A percentile compares a stretch with the other conserved stretches of the same genome.
Conservation (phyloP, 2,329 filamentous ascomycete species). For the Ascochyta rabiei region DNA sequence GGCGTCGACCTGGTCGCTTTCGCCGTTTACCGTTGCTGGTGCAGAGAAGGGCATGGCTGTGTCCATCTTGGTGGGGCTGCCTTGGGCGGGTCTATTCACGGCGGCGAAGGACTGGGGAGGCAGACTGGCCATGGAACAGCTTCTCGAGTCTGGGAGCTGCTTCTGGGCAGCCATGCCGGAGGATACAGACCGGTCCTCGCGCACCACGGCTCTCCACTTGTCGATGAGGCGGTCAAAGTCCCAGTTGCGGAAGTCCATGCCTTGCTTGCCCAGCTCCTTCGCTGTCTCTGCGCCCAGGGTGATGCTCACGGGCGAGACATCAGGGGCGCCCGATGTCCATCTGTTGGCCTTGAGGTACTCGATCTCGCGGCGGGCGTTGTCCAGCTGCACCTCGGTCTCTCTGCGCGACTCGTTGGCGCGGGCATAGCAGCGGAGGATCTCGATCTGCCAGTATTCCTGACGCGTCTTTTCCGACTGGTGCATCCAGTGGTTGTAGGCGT, state of each 20-base stretch:
- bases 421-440: constrained; percentile 54
- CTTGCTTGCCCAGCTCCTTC: constrained; percentile 47
- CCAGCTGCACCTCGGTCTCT: constrained; percentile 48
- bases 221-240: constrained; percentile 50
- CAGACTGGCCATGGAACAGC: constrained; percentile 40
- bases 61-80: constrained; percentile 30
- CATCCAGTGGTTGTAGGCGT: constrained; percentile 79
- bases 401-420: constrained; percentile 47
- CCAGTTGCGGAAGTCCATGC: constrained; percentile 48
- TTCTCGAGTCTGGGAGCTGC: constrained; percentile 38
- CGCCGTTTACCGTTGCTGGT: constrained; percentile 44
- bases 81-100: constrained; percentile 24
- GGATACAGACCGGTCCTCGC: constrained; percentile 36
- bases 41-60: constrained; percentile 35
- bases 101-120: constrained; percentile 31
- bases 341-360: constrained; percentile 48
- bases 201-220: constrained; percentile 47
- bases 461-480: constrained; percentile 60
- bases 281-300: constrained; percentile 46
- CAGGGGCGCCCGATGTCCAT: constrained; percentile 33
- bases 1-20: constrained; percentile 46
- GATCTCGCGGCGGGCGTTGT: constrained; percentile 50
- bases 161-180: constrained; percentile 46
- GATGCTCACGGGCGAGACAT: constrained; percentile 44
- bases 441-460: constrained; percentile 54